These are phyloP conservation scores for Pestalotiopsis sp. DNA, from an alignment of 2,329 filamentous ascomycete genomes.

Conservation along the genomic window DNA sequence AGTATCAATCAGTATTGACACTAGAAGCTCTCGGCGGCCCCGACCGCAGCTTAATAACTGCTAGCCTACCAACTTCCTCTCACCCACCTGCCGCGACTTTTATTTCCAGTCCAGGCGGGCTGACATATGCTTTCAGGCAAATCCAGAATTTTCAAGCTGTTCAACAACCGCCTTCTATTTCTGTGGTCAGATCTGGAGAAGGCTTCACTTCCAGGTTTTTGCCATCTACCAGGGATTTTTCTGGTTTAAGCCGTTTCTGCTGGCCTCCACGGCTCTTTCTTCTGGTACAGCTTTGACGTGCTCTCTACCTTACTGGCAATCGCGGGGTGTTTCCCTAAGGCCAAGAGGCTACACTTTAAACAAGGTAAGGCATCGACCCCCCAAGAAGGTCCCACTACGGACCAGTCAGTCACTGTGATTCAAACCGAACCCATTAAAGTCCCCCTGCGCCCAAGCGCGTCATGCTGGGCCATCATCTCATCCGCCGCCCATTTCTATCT, in stretches of 20 bases:
- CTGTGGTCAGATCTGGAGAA: not conserved
- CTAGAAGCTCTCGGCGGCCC: not conserved
- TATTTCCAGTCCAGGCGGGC: not conserved
- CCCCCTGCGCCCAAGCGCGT: slow-evolving; percentile 8
- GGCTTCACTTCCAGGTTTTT: not conserved
- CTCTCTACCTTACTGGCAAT: not conserved
- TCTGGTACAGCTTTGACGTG: not conserved
- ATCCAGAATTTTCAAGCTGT: not conserved
- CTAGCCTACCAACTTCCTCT: not conserved
- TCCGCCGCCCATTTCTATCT: not conserved
- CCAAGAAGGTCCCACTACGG: not conserved
- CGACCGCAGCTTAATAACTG: not conserved
- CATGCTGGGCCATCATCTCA: not conserved
- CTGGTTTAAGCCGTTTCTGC: not conserved
- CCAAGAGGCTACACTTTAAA: not conserved
- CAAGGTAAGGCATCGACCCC: not conserved
- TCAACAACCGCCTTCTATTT: not conserved
- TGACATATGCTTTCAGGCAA: not conserved
- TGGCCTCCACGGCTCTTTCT: not conserved
- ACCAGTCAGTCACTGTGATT: not conserved
- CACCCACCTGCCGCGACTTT: not conserved
- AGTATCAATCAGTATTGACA: no score
- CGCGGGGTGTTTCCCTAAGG: slow-evolving; percentile 11
- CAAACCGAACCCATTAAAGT: not conserved
- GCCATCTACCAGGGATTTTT: not conserved